phyloP scores from a whole-genome alignment of 768 basidiomycete species.

The Pulveroboletus sp. region DNA sequence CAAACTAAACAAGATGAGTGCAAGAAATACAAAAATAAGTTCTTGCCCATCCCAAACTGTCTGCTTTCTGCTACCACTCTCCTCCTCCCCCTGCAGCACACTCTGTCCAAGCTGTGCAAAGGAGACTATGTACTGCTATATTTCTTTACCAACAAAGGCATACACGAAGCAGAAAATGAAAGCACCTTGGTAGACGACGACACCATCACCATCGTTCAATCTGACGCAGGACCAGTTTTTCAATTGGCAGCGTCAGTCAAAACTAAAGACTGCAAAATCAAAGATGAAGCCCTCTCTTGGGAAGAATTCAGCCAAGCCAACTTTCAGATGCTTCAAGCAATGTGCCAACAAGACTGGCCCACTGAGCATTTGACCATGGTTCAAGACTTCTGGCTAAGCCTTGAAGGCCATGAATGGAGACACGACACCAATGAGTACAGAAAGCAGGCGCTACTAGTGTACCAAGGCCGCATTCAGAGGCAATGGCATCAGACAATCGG shows the following conservation, averaged over 20 bases:
- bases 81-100: not conserved
- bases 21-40: no score
- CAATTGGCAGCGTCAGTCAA: not conserved
- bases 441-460: not conserved
- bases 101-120: not conserved
- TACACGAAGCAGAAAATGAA: not conserved
- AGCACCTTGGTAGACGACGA: not conserved
- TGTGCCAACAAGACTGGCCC: not conserved
- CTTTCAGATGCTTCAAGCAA: not conserved
- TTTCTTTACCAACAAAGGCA: constrained; percentile 5
- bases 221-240: not conserved
- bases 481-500: no score
- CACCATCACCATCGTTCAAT: not conserved
- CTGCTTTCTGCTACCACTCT: no score
- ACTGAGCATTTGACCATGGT: not conserved
- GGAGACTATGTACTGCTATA: not conserved
- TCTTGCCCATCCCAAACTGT: no score
- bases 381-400: not conserved
- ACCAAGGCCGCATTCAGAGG: no score
- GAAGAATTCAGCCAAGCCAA: not conserved
- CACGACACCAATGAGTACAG: no score
- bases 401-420: not conserved
- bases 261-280: not conserved
- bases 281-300: not conserved
- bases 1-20: not conserved